phyloP scores from a whole-genome alignment of 2,329 filamentous ascomycete species.

The Pyricularia pennisetigena region DNA sequence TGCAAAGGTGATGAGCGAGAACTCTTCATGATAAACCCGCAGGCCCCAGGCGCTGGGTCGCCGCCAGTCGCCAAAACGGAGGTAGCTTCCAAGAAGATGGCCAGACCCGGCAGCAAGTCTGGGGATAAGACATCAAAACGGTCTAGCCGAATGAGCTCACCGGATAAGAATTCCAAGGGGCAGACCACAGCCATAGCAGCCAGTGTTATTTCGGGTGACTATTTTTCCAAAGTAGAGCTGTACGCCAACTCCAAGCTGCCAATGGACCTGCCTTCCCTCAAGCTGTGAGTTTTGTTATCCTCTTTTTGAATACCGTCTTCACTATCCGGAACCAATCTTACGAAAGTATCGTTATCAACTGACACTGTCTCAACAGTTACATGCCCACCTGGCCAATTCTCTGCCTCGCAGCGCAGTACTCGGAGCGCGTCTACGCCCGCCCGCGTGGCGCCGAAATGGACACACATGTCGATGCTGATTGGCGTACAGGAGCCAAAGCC shows the following conservation, averaged over 20 bases:
- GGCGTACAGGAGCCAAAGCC: slow-evolving; percentile 66
- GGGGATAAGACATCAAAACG: slow-evolving; percentile 1
- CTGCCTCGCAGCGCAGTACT: slow-evolving; percentile 70
- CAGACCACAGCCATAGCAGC: slow-evolving; percentile 23
- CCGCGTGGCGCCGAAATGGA: slow-evolving; percentile 54
- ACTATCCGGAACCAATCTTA: slow-evolving; percentile 10
- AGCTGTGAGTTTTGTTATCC: slow-evolving; percentile 36
- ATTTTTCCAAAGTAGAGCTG: slow-evolving; percentile 67
- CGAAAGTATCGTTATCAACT: background rate
- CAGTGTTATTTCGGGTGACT: slow-evolving; percentile 36
- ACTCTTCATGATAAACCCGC: slow-evolving; percentile 24
- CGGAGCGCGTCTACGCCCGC: slow-evolving; percentile 61
- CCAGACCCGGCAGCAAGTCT: background rate
- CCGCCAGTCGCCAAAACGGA: background rate
- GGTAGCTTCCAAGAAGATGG: slow-evolving; percentile 5
- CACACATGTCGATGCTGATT: slow-evolving; percentile 61
- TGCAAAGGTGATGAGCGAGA: slow-evolving; percentile 43
- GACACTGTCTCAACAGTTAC: slow-evolving; percentile 34
- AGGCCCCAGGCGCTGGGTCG: background rate
- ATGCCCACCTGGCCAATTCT: slow-evolving; percentile 68
- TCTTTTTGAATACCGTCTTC: background rate
- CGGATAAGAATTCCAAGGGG: slow-evolving; percentile 19
- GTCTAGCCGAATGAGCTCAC: background rate
- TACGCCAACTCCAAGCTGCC: slow-evolving; percentile 73
- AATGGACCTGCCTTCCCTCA: slow-evolving; percentile 54